These are phyloP conservation scores for Phalaenopsis equestris DNA, from an alignment of 106 monocot genomes.

Conservation along the genomic window DNA sequence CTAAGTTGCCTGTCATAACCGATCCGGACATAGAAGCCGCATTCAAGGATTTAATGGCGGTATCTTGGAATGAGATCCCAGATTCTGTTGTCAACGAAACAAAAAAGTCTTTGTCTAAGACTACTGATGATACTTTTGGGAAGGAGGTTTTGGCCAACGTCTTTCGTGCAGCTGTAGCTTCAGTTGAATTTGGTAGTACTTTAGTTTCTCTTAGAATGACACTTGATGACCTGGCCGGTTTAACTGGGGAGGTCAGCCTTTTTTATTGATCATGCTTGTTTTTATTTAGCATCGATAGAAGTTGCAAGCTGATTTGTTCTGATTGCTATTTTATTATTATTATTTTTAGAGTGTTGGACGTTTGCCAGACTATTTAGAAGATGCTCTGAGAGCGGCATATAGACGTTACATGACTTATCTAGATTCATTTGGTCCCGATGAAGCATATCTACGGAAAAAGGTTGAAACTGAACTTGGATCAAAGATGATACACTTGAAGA, in stretches of 20 bases:
- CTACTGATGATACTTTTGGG: slow-evolving; percentile 58
- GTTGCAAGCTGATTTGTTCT: background rate
- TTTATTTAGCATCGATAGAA: background rate
- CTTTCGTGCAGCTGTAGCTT: slow-evolving; percentile 77
- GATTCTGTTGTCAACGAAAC: slow-evolving; percentile 40
- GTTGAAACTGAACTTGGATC: slow-evolving; percentile 90
- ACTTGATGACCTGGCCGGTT: slow-evolving; percentile 80
- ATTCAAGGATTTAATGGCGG: slow-evolving; percentile 90
- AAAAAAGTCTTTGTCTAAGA: slow-evolving; percentile 79
- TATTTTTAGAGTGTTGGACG: slow-evolving; percentile 54
- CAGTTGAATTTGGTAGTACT: slow-evolving; percentile 66
- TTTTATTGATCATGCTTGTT: background rate
- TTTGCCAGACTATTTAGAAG: slow-evolving; percentile 56
- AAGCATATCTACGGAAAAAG: slow-evolving; percentile 73
- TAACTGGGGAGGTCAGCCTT: slow-evolving; percentile 73
- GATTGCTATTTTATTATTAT: background rate
- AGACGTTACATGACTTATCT: slow-evolving; percentile 79
- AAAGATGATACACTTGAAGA: slow-evolving; percentile 92
- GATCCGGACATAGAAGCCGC: slow-evolving; percentile 72
- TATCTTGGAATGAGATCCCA: slow-evolving; percentile 76
- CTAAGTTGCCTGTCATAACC: slow-evolving; percentile 16
- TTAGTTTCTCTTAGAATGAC: slow-evolving; percentile 88
- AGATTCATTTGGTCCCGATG: slow-evolving; percentile 80
- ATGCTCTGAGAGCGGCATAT: slow-evolving; percentile 71
- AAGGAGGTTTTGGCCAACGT: slow-evolving; percentile 63